Conservation (phyloP, 2,329 filamentous ascomycete species). For the Dothistroma septosporum region DNA sequence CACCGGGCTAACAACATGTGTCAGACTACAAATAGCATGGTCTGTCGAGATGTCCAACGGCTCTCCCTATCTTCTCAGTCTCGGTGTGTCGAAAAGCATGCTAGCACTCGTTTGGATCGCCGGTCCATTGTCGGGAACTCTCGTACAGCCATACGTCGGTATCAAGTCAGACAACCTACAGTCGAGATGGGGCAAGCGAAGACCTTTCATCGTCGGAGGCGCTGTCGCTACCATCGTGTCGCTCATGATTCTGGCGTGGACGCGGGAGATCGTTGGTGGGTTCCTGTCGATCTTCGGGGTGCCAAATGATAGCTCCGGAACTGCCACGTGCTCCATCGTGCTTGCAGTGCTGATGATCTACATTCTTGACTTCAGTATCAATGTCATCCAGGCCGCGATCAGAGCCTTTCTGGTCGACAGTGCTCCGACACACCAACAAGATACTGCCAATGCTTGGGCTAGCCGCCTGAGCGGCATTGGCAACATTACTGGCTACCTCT, state of each 20-base stretch:
- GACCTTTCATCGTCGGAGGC: slow-evolving; percentile 51
- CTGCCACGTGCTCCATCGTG: slow-evolving; percentile 65
- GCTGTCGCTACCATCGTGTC: slow-evolving; percentile 48
- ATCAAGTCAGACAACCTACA: slow-evolving; percentile 51
- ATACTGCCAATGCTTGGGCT: slow-evolving; percentile 90
- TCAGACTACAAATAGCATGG: slow-evolving; percentile 84
- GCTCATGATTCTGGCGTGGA: slow-evolving; percentile 49
- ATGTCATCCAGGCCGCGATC: slow-evolving; percentile 89
- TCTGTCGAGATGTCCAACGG: slow-evolving; percentile 92
- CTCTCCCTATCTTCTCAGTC: slow-evolving; percentile 57
- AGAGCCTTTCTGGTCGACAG: slow-evolving; percentile 92
- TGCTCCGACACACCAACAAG: slow-evolving; percentile 87
- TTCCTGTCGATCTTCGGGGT: slow-evolving; percentile 68
- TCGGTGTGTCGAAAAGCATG: slow-evolving; percentile 51
- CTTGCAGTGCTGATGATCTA: slow-evolving; percentile 84
- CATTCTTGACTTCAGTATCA: slow-evolving; percentile 88
- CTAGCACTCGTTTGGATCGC: slow-evolving; percentile 54
- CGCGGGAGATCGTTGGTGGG: slow-evolving; percentile 56
- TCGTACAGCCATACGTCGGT: slow-evolving; percentile 54
- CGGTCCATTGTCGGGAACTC: slow-evolving; percentile 51
- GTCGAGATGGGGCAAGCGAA: slow-evolving; percentile 47
- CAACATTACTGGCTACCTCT: slow-evolving; percentile 85
- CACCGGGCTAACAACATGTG: slow-evolving; percentile 4
- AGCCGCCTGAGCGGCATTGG: slow-evolving; percentile 80
- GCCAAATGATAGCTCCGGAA: slow-evolving; percentile 59